Evolutionary conservation across 2,329 filamentous ascomycete genomes (phyloP), one percentile per base, ranked within the genome.

Genomic region (Colletotrichum sublineola): DNA sequence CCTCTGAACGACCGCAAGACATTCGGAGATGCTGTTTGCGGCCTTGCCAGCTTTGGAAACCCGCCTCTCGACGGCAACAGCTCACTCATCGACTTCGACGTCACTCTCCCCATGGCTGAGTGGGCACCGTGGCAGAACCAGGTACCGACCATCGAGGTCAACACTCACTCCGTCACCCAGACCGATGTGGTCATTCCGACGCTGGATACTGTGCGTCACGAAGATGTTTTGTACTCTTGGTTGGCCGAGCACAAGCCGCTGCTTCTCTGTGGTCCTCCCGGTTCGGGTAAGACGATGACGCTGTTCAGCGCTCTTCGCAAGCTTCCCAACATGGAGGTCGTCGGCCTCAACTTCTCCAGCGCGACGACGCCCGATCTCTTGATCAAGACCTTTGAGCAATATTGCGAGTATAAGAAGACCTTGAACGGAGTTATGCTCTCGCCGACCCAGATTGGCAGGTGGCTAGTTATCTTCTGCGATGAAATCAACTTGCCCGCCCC

Each of bases 251-350:
- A 99, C 81, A 99, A 99, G 85, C 96, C 97, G 15, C 87, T 99
- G 24, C 86, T 99, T 64, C 92, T 99, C 20, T 99, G 96, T 81
- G 97, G 96, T 82, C 97, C 96, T 80, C 96, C 96, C 71, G 96
- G 96, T 85, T 99, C 96, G 63, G 96, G 96, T 87, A 99, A 99
- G 86, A 99, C 96, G 5, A 99, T 99, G 96, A 99, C 96, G 14
- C 86, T 99, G 15, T 99, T 99, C 86, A 98, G 96, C 80, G 96
- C 96, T 44, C 90, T 99, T 66, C 92, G 96, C 75, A 99, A 99
- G 83, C 87, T 99, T 70, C 96, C 96, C 4, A 98, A 98, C 80
- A 98, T 99, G 95, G 96, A 99, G 83, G 95, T 98, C 70, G 97
- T 99, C 42, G 96, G 96, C 61, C 94, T 99, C 80, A 99, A 99